phyloP scores from a whole-genome alignment of 176 grass and related monocot species.

The Aegilops umbellulata region DNA sequence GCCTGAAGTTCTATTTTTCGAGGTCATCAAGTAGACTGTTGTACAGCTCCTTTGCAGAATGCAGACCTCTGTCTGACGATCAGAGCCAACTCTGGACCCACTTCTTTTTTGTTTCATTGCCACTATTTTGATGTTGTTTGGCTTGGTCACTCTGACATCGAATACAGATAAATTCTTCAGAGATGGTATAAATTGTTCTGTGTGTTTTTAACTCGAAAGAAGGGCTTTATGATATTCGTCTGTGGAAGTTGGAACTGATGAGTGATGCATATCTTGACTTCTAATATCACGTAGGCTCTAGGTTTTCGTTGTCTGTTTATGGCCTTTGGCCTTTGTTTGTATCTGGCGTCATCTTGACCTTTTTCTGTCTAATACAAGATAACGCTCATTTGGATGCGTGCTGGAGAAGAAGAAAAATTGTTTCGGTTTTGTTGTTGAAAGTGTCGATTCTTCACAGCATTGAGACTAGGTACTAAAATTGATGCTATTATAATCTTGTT shows the following conservation, averaged over 20 bases:
- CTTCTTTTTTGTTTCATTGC: background rate
- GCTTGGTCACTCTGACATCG: background rate
- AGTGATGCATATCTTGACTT: background rate
- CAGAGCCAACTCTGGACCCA: background rate
- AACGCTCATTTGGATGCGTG: no score
- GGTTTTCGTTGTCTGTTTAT: no score
- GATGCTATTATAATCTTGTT: no score
- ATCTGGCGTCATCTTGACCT: no score
- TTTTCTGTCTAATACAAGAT: no score
- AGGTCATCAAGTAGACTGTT: conserved; percentile 18
- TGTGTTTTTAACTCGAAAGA: background rate
- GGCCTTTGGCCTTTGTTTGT: no score
- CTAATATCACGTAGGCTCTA: no score
- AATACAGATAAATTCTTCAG: background rate
- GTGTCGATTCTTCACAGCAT: no score
- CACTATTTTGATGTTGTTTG: background rate
- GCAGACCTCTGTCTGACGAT: background rate
- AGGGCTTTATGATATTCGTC: background rate
- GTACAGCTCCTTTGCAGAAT: background rate
- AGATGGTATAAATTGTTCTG: background rate
- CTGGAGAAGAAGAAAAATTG: no score
- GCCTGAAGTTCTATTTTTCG: conserved; percentile 22
- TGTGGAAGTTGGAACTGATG: background rate
- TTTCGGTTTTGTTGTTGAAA: no score
- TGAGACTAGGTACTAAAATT: no score